Evolutionary conservation across 495 filamentous ascomycete genomes (phyloP).

Genomic region (Bathelium albidoporum): DNA sequence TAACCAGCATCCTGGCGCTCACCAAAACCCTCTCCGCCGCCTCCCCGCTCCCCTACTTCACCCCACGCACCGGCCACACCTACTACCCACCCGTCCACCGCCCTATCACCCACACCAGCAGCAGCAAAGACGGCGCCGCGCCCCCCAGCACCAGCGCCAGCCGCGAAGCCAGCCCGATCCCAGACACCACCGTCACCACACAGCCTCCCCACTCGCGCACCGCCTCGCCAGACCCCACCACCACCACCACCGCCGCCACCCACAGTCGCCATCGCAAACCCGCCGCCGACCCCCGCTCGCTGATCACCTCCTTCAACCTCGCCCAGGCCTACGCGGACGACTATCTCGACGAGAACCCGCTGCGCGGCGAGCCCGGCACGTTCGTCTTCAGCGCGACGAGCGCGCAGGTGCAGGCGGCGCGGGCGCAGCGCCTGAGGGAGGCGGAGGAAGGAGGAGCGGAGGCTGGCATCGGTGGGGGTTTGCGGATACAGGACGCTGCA

Average conservation of each 20-base stretch:
- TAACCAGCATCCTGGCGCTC: slow-evolving; percentile 52
- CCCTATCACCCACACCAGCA: slow-evolving; percentile 14
- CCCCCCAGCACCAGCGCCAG: slow-evolving; percentile 30
- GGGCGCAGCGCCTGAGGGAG: neutral
- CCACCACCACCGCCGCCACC: neutral
- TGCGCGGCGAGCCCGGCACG: slow-evolving; percentile 75
- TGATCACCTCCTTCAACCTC: slow-evolving; percentile 21
- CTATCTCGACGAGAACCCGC: slow-evolving; percentile 84
- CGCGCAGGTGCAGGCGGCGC: slow-evolving; percentile 12
- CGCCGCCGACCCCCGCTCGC: slow-evolving; percentile 16
- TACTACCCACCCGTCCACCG: slow-evolving; percentile 51
- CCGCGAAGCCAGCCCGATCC: slow-evolving; percentile 21
- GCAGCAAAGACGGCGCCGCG: neutral
- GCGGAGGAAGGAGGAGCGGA: slow-evolving; percentile 10
- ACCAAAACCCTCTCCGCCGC: slow-evolving; percentile 54
- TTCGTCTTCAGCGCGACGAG: slow-evolving; percentile 58
- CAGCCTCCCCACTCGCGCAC: neutral
- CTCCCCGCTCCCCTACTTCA: slow-evolving; percentile 57
- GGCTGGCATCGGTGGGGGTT: slow-evolving; percentile 2
- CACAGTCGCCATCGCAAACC: neutral
- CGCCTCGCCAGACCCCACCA: neutral
- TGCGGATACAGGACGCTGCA: slow-evolving; percentile 9
- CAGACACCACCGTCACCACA: neutral
- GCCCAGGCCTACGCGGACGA: slow-evolving; percentile 37
- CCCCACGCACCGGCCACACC: slow-evolving; percentile 61